Evolutionary conservation across 352 stramenopile species (phyloP), one percentile per base, ranked within the genome.

Genomic region (Phytophthora tubulina): DNA sequence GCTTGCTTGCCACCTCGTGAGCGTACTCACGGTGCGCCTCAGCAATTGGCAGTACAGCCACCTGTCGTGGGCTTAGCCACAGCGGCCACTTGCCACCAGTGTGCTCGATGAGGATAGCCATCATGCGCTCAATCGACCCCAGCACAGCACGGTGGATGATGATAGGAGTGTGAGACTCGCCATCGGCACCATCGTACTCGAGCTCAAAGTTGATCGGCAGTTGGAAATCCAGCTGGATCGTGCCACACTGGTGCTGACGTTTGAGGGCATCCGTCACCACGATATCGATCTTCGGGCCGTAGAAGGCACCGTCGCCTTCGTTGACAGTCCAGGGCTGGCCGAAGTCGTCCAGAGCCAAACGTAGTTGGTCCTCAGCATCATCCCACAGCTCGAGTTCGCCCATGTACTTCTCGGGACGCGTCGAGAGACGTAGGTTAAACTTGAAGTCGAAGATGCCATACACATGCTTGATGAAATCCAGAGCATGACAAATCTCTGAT

Each of bases 191-290:
- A 45, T 97, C 85, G 73, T 99, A 99, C 59, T 86, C 86, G 27
- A 99, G 88, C 67, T 96, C 92, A 71, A 99, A 99, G 62, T 98
- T 92, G 45, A 97, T 90, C n/a, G 97, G 97, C 39, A 99, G 75
- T 78, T 99, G 98, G 72, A 99, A 99, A 81, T 99, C 97, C 63
- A 98, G 95, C 78, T 99, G 97, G 45, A 99, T 97, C 17, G 97
- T 99, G 14, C 93, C 98, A 76, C 97, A 99, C 76, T 99, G 97
- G 86, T 98, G 98, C 70, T 97, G 90, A 17, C 97, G 91, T 67
- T 98, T 92, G 56, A 99, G 94, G 13, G 97, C 97, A 84, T 99
- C 97, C 51, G 91, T 94, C 66, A 99, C 98, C 60, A 99, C 98
- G 44, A 99, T 91, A 80, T 99, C 97, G 72, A 99, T 99, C 82